Evolutionary conservation across 495 filamentous ascomycete genomes (phyloP), one percentile per base, ranked within the genome.

Genomic region (Neurospora sp.): DNA sequence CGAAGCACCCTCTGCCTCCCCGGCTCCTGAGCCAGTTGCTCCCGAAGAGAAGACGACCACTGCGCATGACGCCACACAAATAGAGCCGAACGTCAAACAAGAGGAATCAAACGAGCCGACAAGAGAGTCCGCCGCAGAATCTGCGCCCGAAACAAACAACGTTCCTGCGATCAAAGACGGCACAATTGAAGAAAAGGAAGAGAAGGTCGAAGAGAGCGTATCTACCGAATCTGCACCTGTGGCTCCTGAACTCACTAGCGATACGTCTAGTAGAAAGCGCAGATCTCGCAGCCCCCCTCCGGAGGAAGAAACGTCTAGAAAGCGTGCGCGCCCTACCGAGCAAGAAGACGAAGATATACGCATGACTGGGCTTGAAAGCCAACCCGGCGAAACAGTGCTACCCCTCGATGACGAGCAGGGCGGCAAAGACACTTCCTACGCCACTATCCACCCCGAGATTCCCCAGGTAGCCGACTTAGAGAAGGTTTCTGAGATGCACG

Each of bases 261-360:
- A 94, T 70, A 78, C 81, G 31, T 88, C 87, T 72, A 94, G 92
- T 81, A 86, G 93, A 69, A 94, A 94, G 82, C 89, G 92, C 43
- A 86, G 90, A 74, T 94, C 91, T 69, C 84, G 87, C 71, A 93
- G 88, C 74, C 92, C 92, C 17, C 85, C 88, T 38, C 88, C 88
- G 1, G 83, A 82, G 0, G 79, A 83, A 17, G 84, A 86, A 40
- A 73, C 77, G 38, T 75, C 78, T 9, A 77, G 79, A 28, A 89
- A 89, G 77, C 83, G 86, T 31, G 72, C 81, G 5, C 80, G 83
- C 59, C 75, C 78, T 66, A 82, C 78, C 13, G 77, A 79, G 21
- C 59, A 74, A 34, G 69, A 73, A n/a, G 74, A 69, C 42, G 71
- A 71, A 59, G 74, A 77, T 39, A 71, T 48, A 4, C 28, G 48